These are phyloP conservation scores for Thermothielavioides terrestris DNA, from an alignment of 495 filamentous ascomycete species.

Conservation along the genomic window DNA sequence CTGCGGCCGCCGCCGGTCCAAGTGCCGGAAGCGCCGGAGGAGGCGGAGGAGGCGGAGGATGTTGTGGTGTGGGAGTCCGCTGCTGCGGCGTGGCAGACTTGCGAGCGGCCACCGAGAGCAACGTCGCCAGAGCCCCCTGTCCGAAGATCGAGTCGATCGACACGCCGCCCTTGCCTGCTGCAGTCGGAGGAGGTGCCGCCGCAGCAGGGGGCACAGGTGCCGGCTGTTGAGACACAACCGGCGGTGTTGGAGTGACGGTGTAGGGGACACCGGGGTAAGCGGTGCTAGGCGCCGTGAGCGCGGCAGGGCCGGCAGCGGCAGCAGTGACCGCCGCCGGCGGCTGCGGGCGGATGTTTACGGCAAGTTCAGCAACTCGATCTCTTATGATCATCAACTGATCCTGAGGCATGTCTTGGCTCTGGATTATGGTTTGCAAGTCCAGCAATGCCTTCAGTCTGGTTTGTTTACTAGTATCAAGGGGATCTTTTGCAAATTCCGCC, in stretches of 20 bases:
- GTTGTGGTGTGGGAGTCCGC: slow-evolving; percentile 31
- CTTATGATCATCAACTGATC: slow-evolving; percentile 72
- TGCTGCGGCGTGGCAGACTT: slow-evolving; percentile 36
- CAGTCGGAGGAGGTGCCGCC: slow-evolving; percentile 25
- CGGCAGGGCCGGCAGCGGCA: slow-evolving; percentile 10
- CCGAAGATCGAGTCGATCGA: slow-evolving; percentile 46
- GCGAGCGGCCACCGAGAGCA: slow-evolving; percentile 30
- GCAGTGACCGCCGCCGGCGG: slow-evolving; percentile 21
- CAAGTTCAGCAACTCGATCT: slow-evolving; percentile 67
- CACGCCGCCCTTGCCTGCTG: slow-evolving; percentile 21
- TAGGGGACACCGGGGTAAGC: slow-evolving; percentile 13
- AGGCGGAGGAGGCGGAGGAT: slow-evolving; percentile 17
- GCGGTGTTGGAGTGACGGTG: slow-evolving; percentile 22
- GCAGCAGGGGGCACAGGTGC: slow-evolving; percentile 20
- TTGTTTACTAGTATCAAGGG: slow-evolving; percentile 62
- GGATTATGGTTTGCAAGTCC: slow-evolving; percentile 74
- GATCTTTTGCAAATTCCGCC: slow-evolving; percentile 62
- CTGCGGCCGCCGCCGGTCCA: slow-evolving; percentile 11
- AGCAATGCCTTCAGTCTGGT: slow-evolving; percentile 75
- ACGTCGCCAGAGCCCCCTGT: slow-evolving; percentile 42
- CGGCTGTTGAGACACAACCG: slow-evolving; percentile 16
- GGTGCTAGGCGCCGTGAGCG: slow-evolving; percentile 10
- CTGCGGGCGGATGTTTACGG: slow-evolving; percentile 41
- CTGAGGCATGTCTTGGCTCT: slow-evolving; percentile 66
- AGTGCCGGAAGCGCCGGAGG: slow-evolving; percentile 6